Evolutionary conservation across 331 rosid genomes (phyloP), one percentile per base, ranked within the genome.

Genomic region (Malus hybrid): DNA sequence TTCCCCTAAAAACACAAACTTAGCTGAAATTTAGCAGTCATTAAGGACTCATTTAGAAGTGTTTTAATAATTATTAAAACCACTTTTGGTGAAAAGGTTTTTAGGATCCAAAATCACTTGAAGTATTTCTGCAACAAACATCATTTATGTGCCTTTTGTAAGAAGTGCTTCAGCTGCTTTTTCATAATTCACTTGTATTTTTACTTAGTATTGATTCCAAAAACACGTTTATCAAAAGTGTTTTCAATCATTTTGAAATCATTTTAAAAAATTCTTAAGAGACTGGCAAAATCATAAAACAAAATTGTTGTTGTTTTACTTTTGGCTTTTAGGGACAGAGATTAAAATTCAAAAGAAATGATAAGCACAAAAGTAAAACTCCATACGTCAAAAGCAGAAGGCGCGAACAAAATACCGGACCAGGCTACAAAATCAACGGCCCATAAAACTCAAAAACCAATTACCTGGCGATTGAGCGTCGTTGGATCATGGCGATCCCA

Each of bases 401-500:
- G 32, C 72, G 32, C 14, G 33, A 63, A 6, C 3, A 29, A 57
- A 28, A 59, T 28, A 20, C 3, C 1, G 5, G 29, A 34, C 0
- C 3, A 0, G 46, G 69, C 69, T 34, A 19, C 36, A 33, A 65
- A 65, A 33, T 19, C 28, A 33, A 66, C 70, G 19, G 70, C 42
- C 70, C 29, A 10, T 1, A 27, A 32, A 39, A 18, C 4, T 22
- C 19, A 20, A 54, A 60, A 29, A 3, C 28, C 24, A 36, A 60
- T 34, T 52, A 92, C 98, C 92, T 93, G 96, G 80, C 95, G 90
- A 84, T 90, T 84, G 70, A 81, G 61, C 29, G 90, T 11, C 27
- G 97, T 88, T 4, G 98, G 98, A 72, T 91, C 82, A 75, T 88
- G 91, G 29, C 95, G 87, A 72, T 88, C 76, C 96, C 98, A 93